A percentile compares a stretch with the other conserved stretches of the same genome.
Evolutionary conservation across 345 rosid species (phyloP).

Genomic region (Rhodamnia rubescens): DNA sequence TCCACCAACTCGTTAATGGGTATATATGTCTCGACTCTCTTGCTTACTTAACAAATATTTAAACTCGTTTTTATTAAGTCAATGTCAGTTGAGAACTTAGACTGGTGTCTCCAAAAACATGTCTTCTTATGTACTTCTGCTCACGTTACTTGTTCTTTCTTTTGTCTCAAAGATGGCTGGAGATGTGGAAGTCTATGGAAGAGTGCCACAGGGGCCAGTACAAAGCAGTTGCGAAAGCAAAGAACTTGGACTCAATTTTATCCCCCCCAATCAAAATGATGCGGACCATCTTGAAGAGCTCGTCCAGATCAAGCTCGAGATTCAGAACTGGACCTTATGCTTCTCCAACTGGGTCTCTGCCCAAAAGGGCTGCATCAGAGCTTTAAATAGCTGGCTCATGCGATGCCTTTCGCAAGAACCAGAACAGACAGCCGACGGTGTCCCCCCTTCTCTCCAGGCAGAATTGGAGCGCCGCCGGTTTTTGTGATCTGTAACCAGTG

Average conservation of each 20-base stretch:
- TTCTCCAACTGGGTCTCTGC: slow-evolving; percentile 45
- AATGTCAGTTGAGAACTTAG: neutral
- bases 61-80: neutral
- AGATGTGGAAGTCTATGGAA: slow-evolving; percentile 27
- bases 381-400: slow-evolving; percentile 57
- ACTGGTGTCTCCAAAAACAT: neutral
- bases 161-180: slow-evolving; percentile 7
- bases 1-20: slow-evolving; percentile 40
- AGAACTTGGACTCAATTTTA: slow-evolving; percentile 6
- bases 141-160: neutral
- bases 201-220: slow-evolving; percentile 23
- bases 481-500: slow-evolving; percentile 22
- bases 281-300: slow-evolving; percentile 19
- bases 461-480: slow-evolving; percentile 31
- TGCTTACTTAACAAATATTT: neutral
- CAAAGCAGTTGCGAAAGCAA: slow-evolving; percentile 12
- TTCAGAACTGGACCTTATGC: slow-evolving; percentile 39
- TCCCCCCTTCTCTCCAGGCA: slow-evolving; percentile 19
- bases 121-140: too few species aligned
- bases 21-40: slow-evolving; percentile 5
- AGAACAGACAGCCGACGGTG: slow-evolving; percentile 27
- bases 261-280: slow-evolving; percentile 4
- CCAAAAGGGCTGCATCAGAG: slow-evolving; percentile 40
- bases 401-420: slow-evolving; percentile 41
- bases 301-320: slow-evolving; percentile 40